Evolutionary conservation across 2,329 filamentous ascomycete species (phyloP), one percentile per base, ranked within the genome.

Genomic region (Sclerotinia trifoliorum): DNA sequence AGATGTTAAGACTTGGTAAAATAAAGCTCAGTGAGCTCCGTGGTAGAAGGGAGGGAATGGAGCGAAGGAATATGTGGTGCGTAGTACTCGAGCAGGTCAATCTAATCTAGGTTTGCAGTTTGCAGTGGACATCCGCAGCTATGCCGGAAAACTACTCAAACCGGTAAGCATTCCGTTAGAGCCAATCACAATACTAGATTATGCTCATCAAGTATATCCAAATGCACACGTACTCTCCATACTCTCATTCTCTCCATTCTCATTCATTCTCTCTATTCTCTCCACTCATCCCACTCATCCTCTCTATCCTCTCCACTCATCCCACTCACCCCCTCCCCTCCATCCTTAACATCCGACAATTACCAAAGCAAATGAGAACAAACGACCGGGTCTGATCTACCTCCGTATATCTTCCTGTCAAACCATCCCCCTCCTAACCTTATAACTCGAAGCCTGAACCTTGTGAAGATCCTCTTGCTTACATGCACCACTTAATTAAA

Each of bases 401-500:
- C 29, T 35, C 35, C 7, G 35, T 61, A 26, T 61, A 13, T n/a
- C 4, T 39, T 24, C 48, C 48, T 35, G 19, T 55, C 17, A 19
- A 21, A 26, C 13, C 8, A 29, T 48, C 6, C 15, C 42, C 26
- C 29, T 19, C 26, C 29, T 19, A 49, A 49, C 44, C 58, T 17
- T 61, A 35, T 21, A 35, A 26, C 29, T 51, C 13, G 2, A 39
- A 51, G 60, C 60, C 29, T 62, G 46, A 51, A 62, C 46, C 64
- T 29, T 66, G 64, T 66, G 52, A 13, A 60, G 64, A 60, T 66
- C 64, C 35, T n/a, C 48, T 35, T 29, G 24, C 58, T 35, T 29
- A 19, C 58, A 48, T 24, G 57, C 26, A 62, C 44, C 19, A 24
- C n/a, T 17, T 48, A 42, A 10, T 13, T 60, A 35, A 49, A n/a